Evolutionary conservation across 768 basidiomycete genomes (phyloP).

Genomic region (Lentinula aciculospora): DNA sequence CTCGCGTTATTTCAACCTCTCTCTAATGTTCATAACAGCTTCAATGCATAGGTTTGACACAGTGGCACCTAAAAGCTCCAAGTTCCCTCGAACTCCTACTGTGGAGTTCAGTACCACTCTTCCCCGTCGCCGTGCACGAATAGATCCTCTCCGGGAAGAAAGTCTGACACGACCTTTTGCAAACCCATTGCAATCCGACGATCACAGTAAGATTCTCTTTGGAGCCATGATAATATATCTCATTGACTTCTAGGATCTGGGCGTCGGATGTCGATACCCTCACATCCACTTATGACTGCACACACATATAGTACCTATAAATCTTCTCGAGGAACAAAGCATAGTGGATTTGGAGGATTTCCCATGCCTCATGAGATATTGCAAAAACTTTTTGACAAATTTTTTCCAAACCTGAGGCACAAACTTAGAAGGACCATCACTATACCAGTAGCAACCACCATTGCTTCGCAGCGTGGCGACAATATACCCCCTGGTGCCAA

Average conservation of each 20-base stretch:
- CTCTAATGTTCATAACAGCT: constrained; percentile 13
- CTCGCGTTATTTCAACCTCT: background rate
- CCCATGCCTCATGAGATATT: constrained; percentile 62
- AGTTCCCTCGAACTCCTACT: constrained; percentile 37
- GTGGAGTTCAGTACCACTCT: constrained; percentile 43
- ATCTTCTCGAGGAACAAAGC: constrained; percentile 22
- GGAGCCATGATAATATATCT: background rate
- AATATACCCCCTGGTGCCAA: constrained; percentile 34
- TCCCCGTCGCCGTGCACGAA: constrained; percentile 21
- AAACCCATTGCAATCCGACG: constrained; percentile 9
- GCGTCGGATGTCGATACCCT: constrained; percentile 13
- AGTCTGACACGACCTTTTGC: background rate
- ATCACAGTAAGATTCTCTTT: constrained; percentile 11
- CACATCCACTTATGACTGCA: constrained; percentile 14
- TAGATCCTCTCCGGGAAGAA: constrained; percentile 9
- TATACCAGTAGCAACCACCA: constrained; percentile 63
- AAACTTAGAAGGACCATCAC: constrained; percentile 68
- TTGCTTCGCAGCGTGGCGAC: constrained; percentile 37
- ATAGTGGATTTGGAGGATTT: constrained; percentile 65
- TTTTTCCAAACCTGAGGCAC: constrained; percentile 61
- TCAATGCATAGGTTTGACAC: constrained; percentile 33
- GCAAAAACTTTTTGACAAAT: constrained; percentile 37
- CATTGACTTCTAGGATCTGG: constrained; percentile 15
- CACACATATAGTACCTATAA: constrained; percentile 15
- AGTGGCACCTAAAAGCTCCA: constrained; percentile 11